These are phyloP conservation scores for Cardamine chenopodiifolia DNA, from an alignment of 345 rosid species.

Conservation along the genomic window DNA sequence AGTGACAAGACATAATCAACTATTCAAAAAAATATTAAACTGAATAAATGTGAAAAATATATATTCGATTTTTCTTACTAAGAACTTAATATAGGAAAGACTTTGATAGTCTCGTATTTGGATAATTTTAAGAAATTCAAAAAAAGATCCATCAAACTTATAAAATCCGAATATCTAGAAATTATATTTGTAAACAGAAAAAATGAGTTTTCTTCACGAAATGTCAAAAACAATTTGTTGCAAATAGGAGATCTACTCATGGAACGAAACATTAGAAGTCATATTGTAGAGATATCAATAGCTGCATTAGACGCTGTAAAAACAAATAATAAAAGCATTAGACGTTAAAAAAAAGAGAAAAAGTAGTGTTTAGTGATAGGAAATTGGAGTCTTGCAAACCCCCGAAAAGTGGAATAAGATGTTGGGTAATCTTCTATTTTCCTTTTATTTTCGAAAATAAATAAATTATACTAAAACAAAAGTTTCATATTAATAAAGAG, in stretches of 20 bases:
- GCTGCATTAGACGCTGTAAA: background rate
- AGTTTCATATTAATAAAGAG: background rate
- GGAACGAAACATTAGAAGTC: background rate
- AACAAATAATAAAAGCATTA: conserved; percentile 1
- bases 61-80: background rate
- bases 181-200: background rate
- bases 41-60: background rate
- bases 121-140: background rate
- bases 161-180: background rate
- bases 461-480: background rate
- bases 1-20: background rate
- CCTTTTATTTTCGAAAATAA: background rate
- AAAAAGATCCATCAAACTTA: background rate
- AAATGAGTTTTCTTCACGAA: background rate
- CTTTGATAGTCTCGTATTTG: background rate
- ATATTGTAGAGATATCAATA: background rate
- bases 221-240: background rate
- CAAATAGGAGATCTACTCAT: background rate
- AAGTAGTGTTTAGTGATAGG: conserved; percentile 27
- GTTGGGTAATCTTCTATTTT: conserved; percentile 1
- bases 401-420: background rate
- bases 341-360: background rate
- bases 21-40: background rate
- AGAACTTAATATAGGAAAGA: background rate
- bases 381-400: conserved; percentile 19